Percentiles rank a stretch among this genome's conserved stretches.
Conservation (phyloP, 169 alveolate genomes). For the Nephromyces sp. region DNA sequence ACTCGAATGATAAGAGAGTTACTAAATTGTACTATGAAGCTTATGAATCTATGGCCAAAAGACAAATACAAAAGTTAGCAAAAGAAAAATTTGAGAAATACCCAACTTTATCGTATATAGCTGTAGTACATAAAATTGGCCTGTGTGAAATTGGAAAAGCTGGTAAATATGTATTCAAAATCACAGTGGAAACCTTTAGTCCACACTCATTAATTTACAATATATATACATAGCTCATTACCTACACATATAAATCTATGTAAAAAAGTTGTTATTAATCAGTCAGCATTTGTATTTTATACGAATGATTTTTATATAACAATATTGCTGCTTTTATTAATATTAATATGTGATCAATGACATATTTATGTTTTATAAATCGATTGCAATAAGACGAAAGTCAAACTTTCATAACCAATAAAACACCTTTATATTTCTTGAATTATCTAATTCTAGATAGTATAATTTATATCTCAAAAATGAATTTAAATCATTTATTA, state of each 20-base stretch:
- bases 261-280: neutral
- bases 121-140: constrained; percentile 33
- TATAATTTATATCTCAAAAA: neutral
- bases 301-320: neutral
- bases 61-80: constrained; percentile 15
- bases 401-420: neutral
- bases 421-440: neutral
- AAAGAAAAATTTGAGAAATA: constrained; percentile 9
- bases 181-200: neutral
- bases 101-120: neutral
- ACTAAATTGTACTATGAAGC: constrained; percentile 39
- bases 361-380: neutral
- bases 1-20: constrained; percentile 39
- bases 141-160: constrained; percentile 15
- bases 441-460: neutral
- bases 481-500: too few species aligned
- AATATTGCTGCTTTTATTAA: neutral
- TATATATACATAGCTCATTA: neutral
- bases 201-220: neutral
- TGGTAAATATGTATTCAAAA: neutral
- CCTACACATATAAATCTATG: neutral
- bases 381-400: neutral
- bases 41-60: constrained; percentile 42
- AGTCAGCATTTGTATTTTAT: neutral
- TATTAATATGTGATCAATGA: neutral